Percentiles rank a stretch among this genome's conserved stretches.
Conservation (phyloP, 768 basidiomycete genomes). For the Macrolepiota albuminosa region DNA sequence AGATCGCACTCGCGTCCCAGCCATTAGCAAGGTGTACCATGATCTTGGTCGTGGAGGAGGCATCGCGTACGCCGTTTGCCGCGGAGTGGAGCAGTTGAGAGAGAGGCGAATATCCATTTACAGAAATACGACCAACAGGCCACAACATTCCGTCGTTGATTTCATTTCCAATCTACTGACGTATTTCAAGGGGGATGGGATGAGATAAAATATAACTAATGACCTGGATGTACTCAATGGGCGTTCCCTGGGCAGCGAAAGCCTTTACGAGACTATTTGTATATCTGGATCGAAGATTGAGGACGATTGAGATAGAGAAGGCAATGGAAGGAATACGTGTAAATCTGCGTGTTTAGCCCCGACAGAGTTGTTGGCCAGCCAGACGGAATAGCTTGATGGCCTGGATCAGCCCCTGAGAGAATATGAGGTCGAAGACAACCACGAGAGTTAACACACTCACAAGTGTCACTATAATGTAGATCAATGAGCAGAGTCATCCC, state of each 20-base stretch:
- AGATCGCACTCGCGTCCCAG: constrained; percentile 43
- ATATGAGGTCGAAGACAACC: neutral
- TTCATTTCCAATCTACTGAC: constrained; percentile 52
- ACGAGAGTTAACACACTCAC: constrained; percentile 24
- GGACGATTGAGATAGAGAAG: neutral
- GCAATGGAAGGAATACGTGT: constrained; percentile 30
- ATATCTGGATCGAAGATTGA: constrained; percentile 31
- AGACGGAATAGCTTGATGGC: constrained; percentile 54
- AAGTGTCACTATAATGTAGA: constrained; percentile 62
- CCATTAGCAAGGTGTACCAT: constrained; percentile 63
- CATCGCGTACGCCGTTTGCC: constrained; percentile 46
- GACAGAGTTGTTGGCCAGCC: constrained; percentile 47
- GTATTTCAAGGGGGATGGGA: neutral
- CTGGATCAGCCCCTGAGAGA: constrained; percentile 56
- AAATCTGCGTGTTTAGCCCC: constrained; percentile 55
- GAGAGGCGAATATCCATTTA: constrained; percentile 44
- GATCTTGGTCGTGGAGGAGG: constrained; percentile 41
- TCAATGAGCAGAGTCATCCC: constrained; percentile 54
- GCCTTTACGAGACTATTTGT: constrained; percentile 46
- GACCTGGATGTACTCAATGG: constrained; percentile 48
- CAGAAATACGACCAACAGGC: constrained; percentile 53
- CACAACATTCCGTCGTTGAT: constrained; percentile 63
- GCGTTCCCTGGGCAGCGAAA: constrained; percentile 49
- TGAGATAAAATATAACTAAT: neutral
- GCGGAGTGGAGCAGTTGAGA: constrained; percentile 62